Conservation (phyloP, 768 basidiomycete genomes). For the Termitomyces titanicus region DNA sequence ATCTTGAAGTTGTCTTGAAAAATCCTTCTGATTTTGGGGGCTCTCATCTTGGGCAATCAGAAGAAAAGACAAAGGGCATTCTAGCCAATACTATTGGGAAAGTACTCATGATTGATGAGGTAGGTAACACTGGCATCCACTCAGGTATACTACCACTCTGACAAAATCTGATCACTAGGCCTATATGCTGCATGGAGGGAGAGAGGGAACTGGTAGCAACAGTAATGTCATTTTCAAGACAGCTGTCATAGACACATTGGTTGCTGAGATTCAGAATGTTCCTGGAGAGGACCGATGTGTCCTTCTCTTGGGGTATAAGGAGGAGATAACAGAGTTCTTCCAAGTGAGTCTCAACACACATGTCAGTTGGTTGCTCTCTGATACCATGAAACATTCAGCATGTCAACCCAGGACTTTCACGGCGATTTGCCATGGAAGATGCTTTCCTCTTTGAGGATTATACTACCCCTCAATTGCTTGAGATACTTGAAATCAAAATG, state of each 20-base stretch:
- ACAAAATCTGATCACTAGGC: conserved; percentile 36
- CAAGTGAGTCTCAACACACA: conserved; percentile 35
- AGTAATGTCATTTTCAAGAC: conserved; percentile 52
- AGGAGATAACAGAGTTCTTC: conserved; percentile 69
- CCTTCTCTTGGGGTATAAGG: conserved; percentile 58
- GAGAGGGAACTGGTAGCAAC: conserved; percentile 20
- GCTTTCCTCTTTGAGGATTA: conserved; percentile 72
- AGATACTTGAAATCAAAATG: conserved; percentile 55
- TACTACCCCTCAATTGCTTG: conserved; percentile 43
- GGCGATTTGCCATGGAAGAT: conserved; percentile 67
- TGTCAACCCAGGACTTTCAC: conserved; percentile 63
- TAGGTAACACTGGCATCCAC: conserved; percentile 16
- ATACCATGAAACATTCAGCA: conserved; percentile 36
- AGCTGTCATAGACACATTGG: conserved; percentile 69
- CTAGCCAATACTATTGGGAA: conserved; percentile 57
- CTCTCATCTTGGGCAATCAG: conserved; percentile 52
- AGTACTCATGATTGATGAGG: conserved; percentile 71
- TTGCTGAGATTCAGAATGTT: conserved; percentile 66
- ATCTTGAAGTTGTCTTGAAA: conserved; percentile 51
- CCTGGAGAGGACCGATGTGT: conserved; percentile 71
- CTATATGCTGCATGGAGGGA: conserved; percentile 60
- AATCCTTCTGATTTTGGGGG: conserved; percentile 73
- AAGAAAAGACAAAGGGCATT: conserved; percentile 62
- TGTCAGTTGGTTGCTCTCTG: too few species aligned
- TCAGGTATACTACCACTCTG: too few species aligned